Percentiles rank a stretch among this genome's conserved stretches.
Conservation (phyloP, 2,329 filamentous ascomycete species). For the Gaeumannomyces sp. region DNA sequence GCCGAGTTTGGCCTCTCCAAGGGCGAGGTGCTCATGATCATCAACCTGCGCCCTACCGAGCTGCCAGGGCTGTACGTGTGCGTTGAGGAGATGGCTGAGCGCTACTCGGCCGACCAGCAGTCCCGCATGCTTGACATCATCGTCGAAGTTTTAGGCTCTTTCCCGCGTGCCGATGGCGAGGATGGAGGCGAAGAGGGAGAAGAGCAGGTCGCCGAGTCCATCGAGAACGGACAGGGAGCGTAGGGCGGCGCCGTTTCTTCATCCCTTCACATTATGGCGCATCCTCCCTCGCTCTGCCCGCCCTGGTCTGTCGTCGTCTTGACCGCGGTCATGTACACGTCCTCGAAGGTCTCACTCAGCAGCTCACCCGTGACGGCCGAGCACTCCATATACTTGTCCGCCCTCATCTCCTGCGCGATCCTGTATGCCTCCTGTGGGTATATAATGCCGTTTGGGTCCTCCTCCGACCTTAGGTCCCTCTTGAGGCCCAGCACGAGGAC, state of each 20-base stretch:
- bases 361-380: slow-evolving; percentile 56
- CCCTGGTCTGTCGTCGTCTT: slow-evolving; percentile 38
- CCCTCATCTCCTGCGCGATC: slow-evolving; percentile 50
- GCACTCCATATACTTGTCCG: slow-evolving; percentile 59
- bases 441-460: slow-evolving; percentile 54
- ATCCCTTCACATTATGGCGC: slow-evolving; percentile 38
- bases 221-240: slow-evolving; percentile 26
- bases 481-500: slow-evolving; percentile 54
- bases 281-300: slow-evolving; percentile 51
- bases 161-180: slow-evolving; percentile 29
- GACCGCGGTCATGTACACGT: slow-evolving; percentile 52
- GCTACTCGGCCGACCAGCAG: slow-evolving; percentile 55
- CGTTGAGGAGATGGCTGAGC: slow-evolving; percentile 57
- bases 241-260: not conserved
- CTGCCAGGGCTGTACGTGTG: slow-evolving; percentile 54
- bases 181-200: slow-evolving; percentile 28
- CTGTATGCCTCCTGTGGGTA: slow-evolving; percentile 56
- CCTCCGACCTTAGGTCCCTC: slow-evolving; percentile 51
- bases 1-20: slow-evolving; percentile 57
- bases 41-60: slow-evolving; percentile 57
- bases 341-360: slow-evolving; percentile 50
- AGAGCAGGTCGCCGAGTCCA: slow-evolving; percentile 19
- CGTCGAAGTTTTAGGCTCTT: slow-evolving; percentile 50
- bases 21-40: slow-evolving; percentile 61
- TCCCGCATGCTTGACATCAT: slow-evolving; percentile 51